Base-by-base conservation (phyloP, 768 basidiomycete species). In the Auricularia sp. region DNA sequence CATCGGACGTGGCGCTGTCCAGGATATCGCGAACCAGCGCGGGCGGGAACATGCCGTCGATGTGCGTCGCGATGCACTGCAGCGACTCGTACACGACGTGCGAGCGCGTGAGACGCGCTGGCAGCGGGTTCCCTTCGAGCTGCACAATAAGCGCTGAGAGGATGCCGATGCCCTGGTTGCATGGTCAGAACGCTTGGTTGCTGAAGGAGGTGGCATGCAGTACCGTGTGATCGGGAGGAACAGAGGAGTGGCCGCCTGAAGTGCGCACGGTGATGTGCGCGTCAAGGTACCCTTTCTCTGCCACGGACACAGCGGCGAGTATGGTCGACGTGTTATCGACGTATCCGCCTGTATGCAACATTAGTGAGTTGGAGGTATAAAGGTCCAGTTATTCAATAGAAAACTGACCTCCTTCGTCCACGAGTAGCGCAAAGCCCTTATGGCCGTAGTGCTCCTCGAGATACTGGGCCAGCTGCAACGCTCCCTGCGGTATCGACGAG, bases 181-280 rank as follows among this genome's bases (percentile, higher is more conserved):
- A n/a, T 34, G 36, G 7, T 35, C 14, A 35, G 39, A 58, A 36
- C 61, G 36, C 42, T 23, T 18, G 1, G 14, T 58, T 34, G n/a
- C 21, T 18, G 14, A 6, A 16, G 21, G 21, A 23, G 43, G 18
- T 39, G 62, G 12, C 36, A 53, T 56, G 63, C n/a, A 23, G 2
- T 67, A 84, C 88, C 2, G 93, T 96, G 68, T 97, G 92, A 2
- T 75, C 69, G 16, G 90, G 91, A 16, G 94, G 94, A 14, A 93
- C 76, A 69, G 87, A 90, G 0, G 92, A 93, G 73, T 95, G 94
- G 0, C 93, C 93, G 4, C 93, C 93, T 0, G 85, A 78, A 0
- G 87, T 77, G 14, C 80, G 75, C 7, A 94, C 84, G 64, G 85
- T 81, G n/a, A 93, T 77, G 14, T 74, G 76, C 18, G 86, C 80